A percentile compares a stretch with the other conserved stretches of the same genome.
These are phyloP conservation scores for Xylaria bambusicola DNA, from an alignment of 495 filamentous ascomycete species.

Conservation along the genomic window DNA sequence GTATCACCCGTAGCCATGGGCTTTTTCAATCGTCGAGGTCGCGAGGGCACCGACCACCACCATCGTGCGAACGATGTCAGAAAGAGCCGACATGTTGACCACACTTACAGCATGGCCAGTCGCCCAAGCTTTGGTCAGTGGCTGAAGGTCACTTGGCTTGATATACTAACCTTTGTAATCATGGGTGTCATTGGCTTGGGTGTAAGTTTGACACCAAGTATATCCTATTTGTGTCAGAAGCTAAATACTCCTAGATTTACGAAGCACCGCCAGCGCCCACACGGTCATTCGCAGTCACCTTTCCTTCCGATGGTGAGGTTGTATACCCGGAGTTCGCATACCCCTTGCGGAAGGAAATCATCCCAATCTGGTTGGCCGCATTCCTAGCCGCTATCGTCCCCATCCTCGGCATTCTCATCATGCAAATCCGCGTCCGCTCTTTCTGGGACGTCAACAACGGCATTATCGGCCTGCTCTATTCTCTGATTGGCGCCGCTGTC, in stretches of 20 bases:
- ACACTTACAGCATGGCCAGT: conserved; percentile 39
- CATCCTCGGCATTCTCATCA: conserved; percentile 56
- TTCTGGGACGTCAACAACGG: conserved; percentile 71
- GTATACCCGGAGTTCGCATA: conserved; percentile 64
- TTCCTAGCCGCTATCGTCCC: conserved; percentile 58
- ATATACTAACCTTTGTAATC: conserved; percentile 58
- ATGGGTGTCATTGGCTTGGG: conserved; percentile 60
- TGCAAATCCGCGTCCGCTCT: conserved; percentile 61
- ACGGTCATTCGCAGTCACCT: conserved; percentile 60
- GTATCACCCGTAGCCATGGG: conserved; percentile 22
- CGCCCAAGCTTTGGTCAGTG: conserved; percentile 56
- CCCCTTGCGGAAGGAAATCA: conserved; percentile 61
- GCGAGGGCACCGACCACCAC: conserved; percentile 8
- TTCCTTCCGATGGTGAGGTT: conserved; percentile 55
- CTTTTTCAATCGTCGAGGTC: conserved; percentile 29
- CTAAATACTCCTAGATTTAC: conserved; percentile 53
- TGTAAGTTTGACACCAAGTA: conserved; percentile 38
- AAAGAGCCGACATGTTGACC: conserved; percentile 18
- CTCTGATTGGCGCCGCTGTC: conserved; percentile 57
- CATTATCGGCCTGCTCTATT: conserved; percentile 60
- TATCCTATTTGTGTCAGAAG: background rate
- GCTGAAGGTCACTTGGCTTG: conserved; percentile 59
- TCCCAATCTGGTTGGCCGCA: conserved; percentile 62
- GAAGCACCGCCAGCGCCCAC: conserved; percentile 55
- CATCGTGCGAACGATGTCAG: conserved; percentile 15